Evolutionary conservation across 1,139 yeast genomes (phyloP), one percentile per base, ranked within the genome.

Genomic region (Kodamaea sp.): DNA sequence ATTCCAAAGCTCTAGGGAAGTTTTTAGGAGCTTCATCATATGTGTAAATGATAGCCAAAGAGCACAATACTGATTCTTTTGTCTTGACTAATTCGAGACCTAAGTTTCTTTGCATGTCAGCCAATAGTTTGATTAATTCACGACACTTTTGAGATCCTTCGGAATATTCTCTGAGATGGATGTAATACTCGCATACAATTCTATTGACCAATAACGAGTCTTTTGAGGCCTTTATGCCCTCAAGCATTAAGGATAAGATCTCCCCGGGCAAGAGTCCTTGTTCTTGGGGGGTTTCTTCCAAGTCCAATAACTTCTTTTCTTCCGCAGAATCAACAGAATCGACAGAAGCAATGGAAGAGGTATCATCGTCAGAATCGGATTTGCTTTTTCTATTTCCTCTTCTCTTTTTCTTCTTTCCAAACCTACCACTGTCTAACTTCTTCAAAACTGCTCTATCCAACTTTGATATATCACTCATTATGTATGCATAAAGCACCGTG

Each of bases 11-110:
- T 24, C 82, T 70, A 7, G 76, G 70, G 51, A 79, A 88, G 57
- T 90, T 85, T 56, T 88, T 88, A 5, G 97, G 98, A 0, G 96
- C 86, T 54, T 90, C 96, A 53, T 81, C 76, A 51, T 85, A 83
- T 0, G 95, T 87, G 51, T 88, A 86, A 1, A 85, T 75, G 2
- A 82, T 76, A 1, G 95, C 97, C 35, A 87, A 66, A 12, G 78
- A 70, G 31, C 89, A 73, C 15, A 83, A 66, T 16, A 87, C 62
- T 36, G 81, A 84, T 36, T 72, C 73, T 44, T 73, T 76, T 1
- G 89, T 69, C 41, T 79, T 63, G 1, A 55, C 53, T 30, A 85
- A 66, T 14, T 61, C 55, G 6, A 70, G 59, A 0, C 82, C 80
- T 3, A 76, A 61, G 10, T 63, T 58, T 32, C 76, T 59, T 22